Base-by-base conservation (phyloP, 352 stramenopile species). In the Pilasporangium apinafurcum region DNA sequence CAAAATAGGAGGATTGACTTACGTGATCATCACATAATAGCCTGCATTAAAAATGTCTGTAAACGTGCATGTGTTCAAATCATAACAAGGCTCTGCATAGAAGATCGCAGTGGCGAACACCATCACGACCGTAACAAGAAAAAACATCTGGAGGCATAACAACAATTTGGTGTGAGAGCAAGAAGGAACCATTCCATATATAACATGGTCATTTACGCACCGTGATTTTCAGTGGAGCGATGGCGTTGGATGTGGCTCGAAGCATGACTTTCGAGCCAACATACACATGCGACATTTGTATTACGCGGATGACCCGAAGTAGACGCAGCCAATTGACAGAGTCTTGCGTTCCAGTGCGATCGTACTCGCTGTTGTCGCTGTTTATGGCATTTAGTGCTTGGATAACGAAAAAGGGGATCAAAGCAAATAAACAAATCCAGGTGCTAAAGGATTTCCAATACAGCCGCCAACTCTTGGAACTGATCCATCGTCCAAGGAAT, bases 11-110 rank as follows among this genome's bases (percentile, higher is more conserved):
- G 12, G 16, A 8, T 9, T 13, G 7, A 45, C 56, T 30, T 70
- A 81, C 62, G 69, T 82, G 29, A 72, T 36, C 67, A 83, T 83
- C 34, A 80, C 53, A 21, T 71, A 83, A 51, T 83, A 83, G 14
- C 54, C 67, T 0, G 69, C 57, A 50, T 83, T 83, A 37, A 83
- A 70, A 32, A 83, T 74, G 31, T 83, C 69, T 2, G 67, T 78
- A 40, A 83, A 83, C 1, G 53, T 61, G 49, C 65, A 82, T 3
- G 53, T 62, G 14, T 66, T 33, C 1, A 78, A 45, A 21, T 82
- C 52, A 39, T 79, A 82, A 35, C 68, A 82, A 12, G 68, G 68
- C 25, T 79, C 53, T n/a, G 66, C 53, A 31, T 77, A 79, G 51
- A 70, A 82, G 13, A 82, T 63, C 4, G 55, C 62, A 7, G 68